Evolutionary conservation across 495 filamentous ascomycete genomes (phyloP).

Genomic region (Hypoxylon subgilvum): DNA sequence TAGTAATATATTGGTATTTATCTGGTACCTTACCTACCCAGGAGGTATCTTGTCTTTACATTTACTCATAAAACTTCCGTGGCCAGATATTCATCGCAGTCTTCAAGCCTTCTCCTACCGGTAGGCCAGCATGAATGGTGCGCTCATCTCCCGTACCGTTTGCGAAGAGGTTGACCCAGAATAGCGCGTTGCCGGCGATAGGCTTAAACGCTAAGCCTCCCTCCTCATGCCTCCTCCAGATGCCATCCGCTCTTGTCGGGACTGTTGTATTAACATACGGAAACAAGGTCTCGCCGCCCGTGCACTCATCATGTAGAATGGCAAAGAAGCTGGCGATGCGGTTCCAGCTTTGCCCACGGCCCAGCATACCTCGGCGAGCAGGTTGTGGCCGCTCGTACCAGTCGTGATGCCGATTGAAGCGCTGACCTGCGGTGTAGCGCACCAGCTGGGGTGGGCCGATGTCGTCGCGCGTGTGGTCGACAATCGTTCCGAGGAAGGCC

Average conservation of each 20-base stretch:
- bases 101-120: conserved; percentile 54
- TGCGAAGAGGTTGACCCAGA: conserved; percentile 59
- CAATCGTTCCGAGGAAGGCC: conserved; percentile 52
- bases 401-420: conserved; percentile 56
- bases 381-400: conserved; percentile 51
- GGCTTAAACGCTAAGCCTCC: conserved; percentile 60
- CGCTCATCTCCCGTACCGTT: conserved; percentile 56
- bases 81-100: conserved; percentile 66
- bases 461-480: conserved; percentile 51
- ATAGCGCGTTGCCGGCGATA: conserved; percentile 58
- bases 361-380: conserved; percentile 34
- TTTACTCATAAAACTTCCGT: conserved; percentile 41
- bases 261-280: conserved; percentile 46
- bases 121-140: conserved; percentile 58
- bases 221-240: conserved; percentile 55
- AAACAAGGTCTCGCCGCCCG: conserved; percentile 56
- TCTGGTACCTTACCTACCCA: too few species aligned
- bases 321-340: conserved; percentile 57
- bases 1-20: too few species aligned
- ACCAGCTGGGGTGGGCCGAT: conserved; percentile 59
- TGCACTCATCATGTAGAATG: conserved; percentile 51
- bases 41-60: not conserved
- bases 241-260: conserved; percentile 1
- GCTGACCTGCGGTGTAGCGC: conserved; percentile 51
- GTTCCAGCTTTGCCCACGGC: conserved; percentile 45